Base-by-base conservation (phyloP, 139 green algal genomes). In the Chlorella vulgaris region DNA sequence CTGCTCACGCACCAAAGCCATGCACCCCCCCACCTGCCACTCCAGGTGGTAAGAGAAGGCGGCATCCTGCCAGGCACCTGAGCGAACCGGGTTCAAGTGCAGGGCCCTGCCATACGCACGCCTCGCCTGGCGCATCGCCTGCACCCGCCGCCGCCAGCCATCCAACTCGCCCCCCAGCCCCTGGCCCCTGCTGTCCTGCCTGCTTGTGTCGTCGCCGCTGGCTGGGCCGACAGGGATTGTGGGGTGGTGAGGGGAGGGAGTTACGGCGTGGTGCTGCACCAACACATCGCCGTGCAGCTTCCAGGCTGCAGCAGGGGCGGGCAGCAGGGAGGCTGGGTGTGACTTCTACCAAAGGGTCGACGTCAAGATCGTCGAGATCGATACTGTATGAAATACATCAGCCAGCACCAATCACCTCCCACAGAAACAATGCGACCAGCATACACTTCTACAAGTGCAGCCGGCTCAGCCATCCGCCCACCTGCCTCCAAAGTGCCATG, bases 241-340 rank as follows among this genome's bases (percentile, higher is more conserved):
- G 38, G 58, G 60, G 74, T 73, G 74, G 38, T 35, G 29, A 0
- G 74, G 58, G 15, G 75, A 73, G 33, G 87, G 86, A 43, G 86
- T 85, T 15, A 85, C 67, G 1, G 82, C 73, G 51, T 93, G 88
- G 53, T 92, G 87, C 80, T 90, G 84, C 73, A 90, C 78, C 67
- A 88, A 85, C 21, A 87, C 80, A 69, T 96, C 92, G 0, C 91
- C 92, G 74, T 94, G 87, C 36, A 93, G 81, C 87, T 96, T 96
- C 90, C 89, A 94, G 5, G 76, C 91, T 58, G 69, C 73, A 33
- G 69, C 26, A 15, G 10, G 47, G 10, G 47, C 15, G 47, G 47
- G 47, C 31, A 69, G 29, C 1, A 26, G n/a, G 7, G 62, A 69
- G 29, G 29, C 4, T 24, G 18, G 31, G 29, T 24, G 26, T 2